Evolutionary conservation across 164 flowering plant genomes (phyloP).

Genomic region (Malania oleifera): DNA sequence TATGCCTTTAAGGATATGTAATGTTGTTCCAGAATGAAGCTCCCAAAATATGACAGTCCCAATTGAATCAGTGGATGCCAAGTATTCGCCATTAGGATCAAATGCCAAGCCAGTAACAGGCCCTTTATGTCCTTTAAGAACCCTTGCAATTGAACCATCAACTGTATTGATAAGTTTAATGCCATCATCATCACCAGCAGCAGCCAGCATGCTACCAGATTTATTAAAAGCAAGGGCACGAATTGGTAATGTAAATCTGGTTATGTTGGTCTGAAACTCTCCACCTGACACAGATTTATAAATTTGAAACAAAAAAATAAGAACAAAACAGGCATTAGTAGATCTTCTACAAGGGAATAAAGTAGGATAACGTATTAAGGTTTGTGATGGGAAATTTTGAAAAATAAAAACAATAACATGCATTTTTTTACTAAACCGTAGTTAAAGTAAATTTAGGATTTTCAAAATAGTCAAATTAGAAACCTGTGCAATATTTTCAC

Average conservation of each 20-base stretch:
- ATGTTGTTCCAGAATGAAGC: conserved; percentile 56
- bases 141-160: conserved; percentile 90
- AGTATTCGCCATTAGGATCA: conserved; percentile 79
- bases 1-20: conserved; percentile 62
- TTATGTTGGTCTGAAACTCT: conserved; percentile 84
- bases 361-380: no score
- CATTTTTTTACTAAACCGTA: no score
- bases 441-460: no score
- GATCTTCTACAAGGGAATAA: no score
- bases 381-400: no score
- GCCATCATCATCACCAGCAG: conserved; percentile 98
- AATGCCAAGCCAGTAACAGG: conserved; percentile 73
- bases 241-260: conserved; percentile 94
- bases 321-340: background rate
- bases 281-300: conserved; percentile 53
- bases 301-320: conserved; percentile 1
- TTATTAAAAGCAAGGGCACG: conserved; percentile 80
- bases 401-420: no score
- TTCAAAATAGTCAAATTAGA: no score
- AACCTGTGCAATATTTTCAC: no score
- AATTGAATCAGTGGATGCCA: conserved; percentile 78
- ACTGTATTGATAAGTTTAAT: conserved; percentile 86
- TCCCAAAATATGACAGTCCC: conserved; percentile 90
- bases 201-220: conserved; percentile 87
- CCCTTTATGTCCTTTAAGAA: conserved; percentile 90